These are phyloP conservation scores for Ceratobasidium sp. DNA, from an alignment of 1,284 basidiomycete genomes.

Conservation along the genomic window DNA sequence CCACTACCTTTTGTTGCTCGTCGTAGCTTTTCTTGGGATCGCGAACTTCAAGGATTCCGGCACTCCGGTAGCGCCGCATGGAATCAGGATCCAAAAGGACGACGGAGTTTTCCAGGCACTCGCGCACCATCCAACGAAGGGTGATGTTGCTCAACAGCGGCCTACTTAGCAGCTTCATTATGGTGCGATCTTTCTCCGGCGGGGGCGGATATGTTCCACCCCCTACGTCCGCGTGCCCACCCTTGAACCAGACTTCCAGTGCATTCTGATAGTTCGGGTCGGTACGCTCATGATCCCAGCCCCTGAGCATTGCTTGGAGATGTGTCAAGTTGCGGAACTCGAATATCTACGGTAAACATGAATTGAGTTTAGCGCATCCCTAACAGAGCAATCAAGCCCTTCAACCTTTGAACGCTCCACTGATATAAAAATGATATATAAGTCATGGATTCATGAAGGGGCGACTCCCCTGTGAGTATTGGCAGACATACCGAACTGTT, in stretches of 20 bases:
- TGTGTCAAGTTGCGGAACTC: neutral
- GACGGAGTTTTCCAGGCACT: slow-evolving; percentile 31
- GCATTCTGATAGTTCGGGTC: neutral
- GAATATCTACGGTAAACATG: neutral
- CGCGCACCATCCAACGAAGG: slow-evolving; percentile 45
- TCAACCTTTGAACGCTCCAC: no score
- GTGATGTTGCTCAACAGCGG: slow-evolving; percentile 30
- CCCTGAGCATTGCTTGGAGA: no score
- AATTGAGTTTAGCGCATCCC: neutral
- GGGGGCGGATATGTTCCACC: neutral
- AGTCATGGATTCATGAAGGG: no score
- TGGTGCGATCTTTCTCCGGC: no score
- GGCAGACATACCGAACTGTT: no score
- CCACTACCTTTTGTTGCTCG: neutral
- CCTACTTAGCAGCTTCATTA: neutral
- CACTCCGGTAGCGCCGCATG: slow-evolving; percentile 1
- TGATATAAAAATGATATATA: no score
- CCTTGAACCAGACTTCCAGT: slow-evolving; percentile 32
- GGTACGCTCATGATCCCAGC: slow-evolving; percentile 31
- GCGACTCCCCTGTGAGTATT: no score
- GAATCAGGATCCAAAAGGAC: slow-evolving; percentile 35
- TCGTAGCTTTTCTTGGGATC: neutral
- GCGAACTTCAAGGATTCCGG: neutral
- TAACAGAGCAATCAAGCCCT: no score
- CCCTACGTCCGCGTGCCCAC: slow-evolving; percentile 18